Conservation (phyloP, 1,284 basidiomycete species). For the Abortiporus biennis region DNA sequence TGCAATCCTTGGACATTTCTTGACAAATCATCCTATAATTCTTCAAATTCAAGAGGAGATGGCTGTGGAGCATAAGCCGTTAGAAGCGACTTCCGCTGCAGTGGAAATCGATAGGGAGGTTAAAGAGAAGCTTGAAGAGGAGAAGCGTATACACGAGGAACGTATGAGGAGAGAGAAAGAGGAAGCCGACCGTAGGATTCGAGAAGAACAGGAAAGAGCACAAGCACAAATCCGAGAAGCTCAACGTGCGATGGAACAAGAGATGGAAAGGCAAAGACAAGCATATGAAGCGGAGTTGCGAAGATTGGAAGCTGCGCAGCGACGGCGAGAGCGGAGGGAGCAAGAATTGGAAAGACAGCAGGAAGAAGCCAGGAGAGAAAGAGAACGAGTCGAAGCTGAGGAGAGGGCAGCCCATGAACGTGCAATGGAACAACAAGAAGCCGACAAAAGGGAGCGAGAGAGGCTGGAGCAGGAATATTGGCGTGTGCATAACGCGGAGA, state of each 20-base stretch:
- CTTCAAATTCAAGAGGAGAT: slow-evolving; percentile 14
- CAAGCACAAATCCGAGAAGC: slow-evolving; percentile 5
- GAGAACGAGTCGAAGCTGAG: too few relatives aligned
- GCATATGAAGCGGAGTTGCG: not conserved
- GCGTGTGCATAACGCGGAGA: too few relatives aligned
- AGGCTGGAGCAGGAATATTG: too few relatives aligned
- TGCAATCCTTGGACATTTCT: slow-evolving; percentile 10
- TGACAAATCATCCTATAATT: slow-evolving; percentile 1
- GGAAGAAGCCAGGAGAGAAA: too few relatives aligned
- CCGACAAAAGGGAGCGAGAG: too few relatives aligned
- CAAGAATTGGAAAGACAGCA: not conserved
- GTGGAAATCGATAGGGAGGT: slow-evolving; percentile 9
- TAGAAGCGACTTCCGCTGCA: slow-evolving; percentile 6
- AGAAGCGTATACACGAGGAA: slow-evolving; percentile 9
- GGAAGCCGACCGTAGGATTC: slow-evolving; percentile 8
- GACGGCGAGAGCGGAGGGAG: slow-evolving; percentile 2
- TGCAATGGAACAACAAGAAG: too few relatives aligned
- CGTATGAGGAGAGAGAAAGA: slow-evolving; percentile 6
- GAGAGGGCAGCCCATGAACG: too few relatives aligned
- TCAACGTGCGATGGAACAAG: not conserved
- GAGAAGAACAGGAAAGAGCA: not conserved
- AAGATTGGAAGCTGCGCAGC: slow-evolving; percentile 1
- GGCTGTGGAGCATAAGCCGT: slow-evolving; percentile 8
- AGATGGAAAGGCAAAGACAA: not conserved
- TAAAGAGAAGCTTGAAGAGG: slow-evolving; percentile 2